phyloP scores from a whole-genome alignment of 352 stramenopile species.

The Globisporangium parvum region DNA sequence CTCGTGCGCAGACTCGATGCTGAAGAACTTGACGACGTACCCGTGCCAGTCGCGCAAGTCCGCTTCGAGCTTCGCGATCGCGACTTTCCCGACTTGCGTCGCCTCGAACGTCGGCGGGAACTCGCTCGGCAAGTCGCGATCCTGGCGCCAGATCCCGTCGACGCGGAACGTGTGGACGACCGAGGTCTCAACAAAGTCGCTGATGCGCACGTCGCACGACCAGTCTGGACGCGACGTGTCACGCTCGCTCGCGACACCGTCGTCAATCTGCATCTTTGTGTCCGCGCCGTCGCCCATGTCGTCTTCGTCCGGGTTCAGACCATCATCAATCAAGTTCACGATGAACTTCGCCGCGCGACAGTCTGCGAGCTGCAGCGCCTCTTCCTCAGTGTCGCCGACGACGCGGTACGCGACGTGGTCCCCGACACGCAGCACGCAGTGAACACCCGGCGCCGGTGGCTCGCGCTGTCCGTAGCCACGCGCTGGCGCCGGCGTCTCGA shows the following conservation, averaged over 20 bases:
- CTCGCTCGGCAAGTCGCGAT: conserved; percentile 5
- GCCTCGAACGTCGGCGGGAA: conserved; percentile 27
- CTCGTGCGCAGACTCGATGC: conserved; percentile 55
- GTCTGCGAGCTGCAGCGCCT: conserved; percentile 42
- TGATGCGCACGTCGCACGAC: conserved; percentile 43
- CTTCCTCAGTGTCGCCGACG: conserved; percentile 38
- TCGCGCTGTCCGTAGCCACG: conserved; percentile 2
- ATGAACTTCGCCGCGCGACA: conserved; percentile 55
- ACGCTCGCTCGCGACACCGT: conserved; percentile 3
- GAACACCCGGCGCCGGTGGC: conserved; percentile 14
- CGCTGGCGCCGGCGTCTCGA: conserved; percentile 19
- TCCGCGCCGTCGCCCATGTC: conserved; percentile 17
- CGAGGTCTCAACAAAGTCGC: conserved; percentile 37
- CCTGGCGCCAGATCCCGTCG: conserved; percentile 42
- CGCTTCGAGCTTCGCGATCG: conserved; percentile 40
- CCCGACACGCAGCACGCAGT: conserved; percentile 37
- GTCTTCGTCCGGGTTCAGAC: conserved; percentile 39
- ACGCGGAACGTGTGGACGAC: conserved; percentile 47
- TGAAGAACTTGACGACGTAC: conserved; percentile 48
- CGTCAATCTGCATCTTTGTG: conserved; percentile 30
- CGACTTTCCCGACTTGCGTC: conserved; percentile 32
- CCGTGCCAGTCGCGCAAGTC: conserved; percentile 32
- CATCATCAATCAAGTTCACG: conserved; percentile 63
- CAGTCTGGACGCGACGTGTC: conserved; percentile 22
- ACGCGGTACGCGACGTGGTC: conserved; percentile 44